Conservation (phyloP, 2,329 filamentous ascomycete species). For the Fusarium sp. region DNA sequence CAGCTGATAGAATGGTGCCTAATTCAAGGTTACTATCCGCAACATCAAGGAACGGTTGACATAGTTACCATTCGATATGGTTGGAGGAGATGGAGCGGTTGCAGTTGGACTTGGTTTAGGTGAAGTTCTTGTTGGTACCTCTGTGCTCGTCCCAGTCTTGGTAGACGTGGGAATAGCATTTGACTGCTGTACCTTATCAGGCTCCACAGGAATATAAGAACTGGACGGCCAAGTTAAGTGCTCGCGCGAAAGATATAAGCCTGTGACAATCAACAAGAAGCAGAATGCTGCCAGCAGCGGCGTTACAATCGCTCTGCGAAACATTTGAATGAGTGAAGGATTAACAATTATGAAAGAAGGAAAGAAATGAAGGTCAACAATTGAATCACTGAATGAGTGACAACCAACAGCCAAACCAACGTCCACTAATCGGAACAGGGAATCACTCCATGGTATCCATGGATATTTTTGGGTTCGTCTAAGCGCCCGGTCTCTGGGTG, state of each 20-base stretch:
- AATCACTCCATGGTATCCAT: background rate
- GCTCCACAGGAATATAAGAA: constrained; percentile 5
- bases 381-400: background rate
- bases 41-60: accelerated
- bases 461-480: constrained; percentile 16
- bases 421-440: background rate
- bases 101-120: background rate
- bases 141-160: background rate
- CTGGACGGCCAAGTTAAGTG: constrained; percentile 18
- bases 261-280: constrained; percentile 29
- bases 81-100: background rate
- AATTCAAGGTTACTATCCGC: background rate
- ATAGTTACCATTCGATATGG: constrained; percentile 21
- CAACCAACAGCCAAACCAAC: constrained; percentile 5
- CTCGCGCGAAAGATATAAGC: constrained; percentile 33
- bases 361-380: background rate
- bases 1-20: constrained; percentile 46
- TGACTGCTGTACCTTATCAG: background rate
- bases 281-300: constrained; percentile 28
- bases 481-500: constrained; percentile 11
- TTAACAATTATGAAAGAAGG: background rate
- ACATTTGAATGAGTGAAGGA: constrained; percentile 13
- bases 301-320: constrained; percentile 17
- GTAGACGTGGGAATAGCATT: background rate
- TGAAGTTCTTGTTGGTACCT: background rate